These are phyloP conservation scores for Diplocarpon rosae DNA, from an alignment of 2,329 filamentous ascomycete species.

Conservation along the genomic window DNA sequence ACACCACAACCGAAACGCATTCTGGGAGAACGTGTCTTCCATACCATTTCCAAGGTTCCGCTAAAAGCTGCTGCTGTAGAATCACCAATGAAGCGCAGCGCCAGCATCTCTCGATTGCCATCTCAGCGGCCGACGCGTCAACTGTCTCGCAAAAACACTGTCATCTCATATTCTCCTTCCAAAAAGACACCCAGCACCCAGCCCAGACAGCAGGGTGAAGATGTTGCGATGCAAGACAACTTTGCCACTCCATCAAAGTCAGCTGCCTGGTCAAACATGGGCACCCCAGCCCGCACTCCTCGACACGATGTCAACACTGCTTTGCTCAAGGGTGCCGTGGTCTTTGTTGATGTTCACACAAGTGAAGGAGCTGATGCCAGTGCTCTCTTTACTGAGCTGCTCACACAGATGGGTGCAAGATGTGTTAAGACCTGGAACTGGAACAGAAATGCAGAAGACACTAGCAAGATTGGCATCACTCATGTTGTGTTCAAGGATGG, in stretches of 20 bases:
- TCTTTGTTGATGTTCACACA: slow-evolving; percentile 76
- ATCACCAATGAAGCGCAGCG: slow-evolving; percentile 33
- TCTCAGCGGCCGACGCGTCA: slow-evolving; percentile 31
- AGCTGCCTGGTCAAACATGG: slow-evolving; percentile 41
- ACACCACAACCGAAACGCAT: slow-evolving; percentile 24
- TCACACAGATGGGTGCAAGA: slow-evolving; percentile 70
- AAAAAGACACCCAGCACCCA: slow-evolving; percentile 27
- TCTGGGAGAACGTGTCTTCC: slow-evolving; percentile 36
- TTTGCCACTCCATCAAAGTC: slow-evolving; percentile 31
- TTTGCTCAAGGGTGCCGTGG: slow-evolving; percentile 59
- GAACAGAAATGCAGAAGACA: slow-evolving; percentile 36
- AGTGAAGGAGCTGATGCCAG: slow-evolving; percentile 72
- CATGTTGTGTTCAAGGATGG: slow-evolving; percentile 90
- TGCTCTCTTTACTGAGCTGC: slow-evolving; percentile 67
- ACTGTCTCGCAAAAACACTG: slow-evolving; percentile 38
- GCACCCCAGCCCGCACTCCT: slow-evolving; percentile 46
- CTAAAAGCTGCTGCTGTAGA: slow-evolving; percentile 52
- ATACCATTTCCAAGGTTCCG: slow-evolving; percentile 69
- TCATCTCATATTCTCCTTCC: slow-evolving; percentile 43
- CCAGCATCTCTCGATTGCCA: slow-evolving; percentile 33
- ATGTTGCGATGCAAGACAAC: slow-evolving; percentile 12
- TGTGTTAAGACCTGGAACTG: slow-evolving; percentile 69
- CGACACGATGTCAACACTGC: slow-evolving; percentile 40
- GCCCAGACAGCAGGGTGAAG: slow-evolving; percentile 3
- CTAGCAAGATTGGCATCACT: slow-evolving; percentile 59